Conservation (phyloP, 1,284 basidiomycete species). For the Entoloma clypeatum region DNA sequence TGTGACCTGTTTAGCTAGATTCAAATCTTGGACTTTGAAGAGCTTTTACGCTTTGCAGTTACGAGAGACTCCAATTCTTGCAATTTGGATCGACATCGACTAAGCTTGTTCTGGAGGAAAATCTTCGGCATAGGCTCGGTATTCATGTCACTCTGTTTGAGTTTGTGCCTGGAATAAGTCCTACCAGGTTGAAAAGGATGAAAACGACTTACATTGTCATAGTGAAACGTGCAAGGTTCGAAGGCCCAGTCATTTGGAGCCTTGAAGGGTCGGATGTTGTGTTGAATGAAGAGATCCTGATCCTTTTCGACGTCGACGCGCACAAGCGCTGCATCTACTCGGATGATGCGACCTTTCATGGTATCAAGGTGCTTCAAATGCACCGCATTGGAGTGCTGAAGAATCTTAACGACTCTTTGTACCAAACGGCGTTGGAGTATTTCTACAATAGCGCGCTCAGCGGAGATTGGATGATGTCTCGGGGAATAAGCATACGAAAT, state of each 20-base stretch:
- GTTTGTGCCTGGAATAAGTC: neutral
- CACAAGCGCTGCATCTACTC: constrained; percentile 44
- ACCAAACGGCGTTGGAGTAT: constrained; percentile 59
- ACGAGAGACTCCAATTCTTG: constrained; percentile 56
- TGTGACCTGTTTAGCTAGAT: constrained; percentile 24
- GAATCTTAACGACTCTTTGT: constrained; percentile 47
- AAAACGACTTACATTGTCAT: constrained; percentile 61
- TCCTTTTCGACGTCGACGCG: constrained; percentile 55
- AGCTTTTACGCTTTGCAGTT: constrained; percentile 55
- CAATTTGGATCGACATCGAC: constrained; percentile 53
- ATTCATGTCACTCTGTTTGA: constrained; percentile 56
- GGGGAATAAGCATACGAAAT: constrained; percentile 51
- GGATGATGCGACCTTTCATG: constrained; percentile 45
- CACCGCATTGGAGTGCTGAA: constrained; percentile 55
- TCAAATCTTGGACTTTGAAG: constrained; percentile 13
- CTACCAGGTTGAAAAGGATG: neutral
- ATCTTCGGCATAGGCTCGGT: constrained; percentile 67
- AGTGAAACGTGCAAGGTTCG: constrained; percentile 70
- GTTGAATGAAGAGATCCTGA: constrained; percentile 66
- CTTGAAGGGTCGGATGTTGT: constrained; percentile 64
- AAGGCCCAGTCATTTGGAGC: constrained; percentile 66
- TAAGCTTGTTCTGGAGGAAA: constrained; percentile 75
- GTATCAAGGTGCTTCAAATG: constrained; percentile 55
- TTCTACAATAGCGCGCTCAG: constrained; percentile 40
- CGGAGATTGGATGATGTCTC: neutral